Evolutionary conservation across 768 basidiomycete genomes (phyloP), one percentile per base, ranked within the genome.

Genomic region (Lenzites betulinus): DNA sequence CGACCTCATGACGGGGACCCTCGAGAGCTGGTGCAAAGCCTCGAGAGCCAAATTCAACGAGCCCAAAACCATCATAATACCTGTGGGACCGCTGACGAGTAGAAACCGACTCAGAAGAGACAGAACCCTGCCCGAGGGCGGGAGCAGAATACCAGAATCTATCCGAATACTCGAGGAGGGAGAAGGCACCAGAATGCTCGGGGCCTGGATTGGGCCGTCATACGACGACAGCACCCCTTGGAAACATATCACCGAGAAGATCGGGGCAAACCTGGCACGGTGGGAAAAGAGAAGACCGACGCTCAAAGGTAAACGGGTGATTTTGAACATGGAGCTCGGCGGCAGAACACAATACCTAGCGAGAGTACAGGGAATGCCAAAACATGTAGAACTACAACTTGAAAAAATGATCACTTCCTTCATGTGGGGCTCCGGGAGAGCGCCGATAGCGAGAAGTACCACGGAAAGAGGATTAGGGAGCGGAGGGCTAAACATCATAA

Each of bases 41-140:
- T 76, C 76, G 7, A 66, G 71, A 0, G 79, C 79, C 0, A 76
- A 74, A 41, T n/a, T n/a, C n/a, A n/a, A n/a, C n/a, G n/a, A n/a
- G n/a, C n/a, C n/a, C n/a, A n/a, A n/a, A n/a, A n/a, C 81, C 81
- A 62, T 81, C 80, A 78, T 0, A 70, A n/a, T n/a, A n/a, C n/a
- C n/a, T n/a, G n/a, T n/a, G n/a, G n/a, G n/a, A n/a, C n/a, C n/a
- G n/a, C n/a, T n/a, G n/a, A n/a, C n/a, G n/a, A n/a, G n/a, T n/a
- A n/a, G n/a, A n/a, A n/a, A n/a, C n/a, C n/a, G n/a, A n/a, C n/a
- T n/a, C n/a, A n/a, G n/a, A n/a, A n/a, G n/a, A n/a, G n/a, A n/a
- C n/a, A n/a, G n/a, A n/a, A n/a, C n/a, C n/a, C n/a, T n/a, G n/a
- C n/a, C n/a, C n/a, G n/a, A n/a, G n/a, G n/a, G n/a, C n/a, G n/a